phyloP scores from a whole-genome alignment of 2,329 filamentous ascomycete species.

The Leptographium galeiforme region DNA sequence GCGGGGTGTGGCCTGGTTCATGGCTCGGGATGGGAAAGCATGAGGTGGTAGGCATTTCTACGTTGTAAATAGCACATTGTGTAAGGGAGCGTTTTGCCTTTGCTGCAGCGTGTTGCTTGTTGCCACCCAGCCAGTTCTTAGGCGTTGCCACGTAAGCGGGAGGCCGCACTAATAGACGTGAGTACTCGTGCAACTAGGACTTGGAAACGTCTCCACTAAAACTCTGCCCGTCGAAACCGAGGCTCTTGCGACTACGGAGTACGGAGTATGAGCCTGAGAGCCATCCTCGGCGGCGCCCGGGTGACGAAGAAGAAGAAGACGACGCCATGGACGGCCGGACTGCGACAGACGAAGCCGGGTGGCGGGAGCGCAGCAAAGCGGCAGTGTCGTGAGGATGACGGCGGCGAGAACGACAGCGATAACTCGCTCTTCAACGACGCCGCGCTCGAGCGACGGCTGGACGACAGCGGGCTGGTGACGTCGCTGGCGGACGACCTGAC shows the following conservation, averaged over 20 bases:
- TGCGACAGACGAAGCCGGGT: conserved; percentile 10
- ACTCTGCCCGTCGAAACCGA: no score
- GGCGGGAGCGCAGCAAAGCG: conserved; percentile 1
- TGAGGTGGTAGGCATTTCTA: conserved; percentile 13
- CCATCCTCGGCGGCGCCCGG: conserved; percentile 12
- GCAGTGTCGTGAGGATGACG: conserved; percentile 19
- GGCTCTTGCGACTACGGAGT: background rate
- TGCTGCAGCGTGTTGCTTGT: no score
- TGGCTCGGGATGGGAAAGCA: conserved; percentile 41
- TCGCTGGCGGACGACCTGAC: conserved; percentile 41
- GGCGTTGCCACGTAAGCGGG: no score
- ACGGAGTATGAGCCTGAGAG: conserved; percentile 12
- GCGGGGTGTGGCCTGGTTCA: conserved; percentile 39
- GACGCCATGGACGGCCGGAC: conserved; percentile 9
- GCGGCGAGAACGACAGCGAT: conserved; percentile 25
- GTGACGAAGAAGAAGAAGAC: conserved; percentile 9
- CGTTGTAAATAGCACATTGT: no score
- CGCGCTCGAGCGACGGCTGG: conserved; percentile 23
- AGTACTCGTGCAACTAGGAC: no score
- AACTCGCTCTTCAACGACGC: background rate
- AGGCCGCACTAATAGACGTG: no score
- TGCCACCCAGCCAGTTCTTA: no score
- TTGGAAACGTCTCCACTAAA: no score
- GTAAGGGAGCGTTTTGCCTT: no score
- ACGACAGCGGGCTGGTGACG: conserved; percentile 44